Percentiles rank a stretch among this genome's conserved stretches.
Conservation (phyloP, 345 rosid species). For the Brassica napus region Da-Ae NC_063452.1:58941001-58941500, state of each 20-base stretch:
- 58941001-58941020: constrained; percentile 32
- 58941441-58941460: constrained; percentile 80
- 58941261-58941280: neutral
- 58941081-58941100: constrained; percentile 34
- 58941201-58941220: constrained; percentile 94
- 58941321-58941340: constrained; percentile 72
- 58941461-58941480: constrained; percentile 90
- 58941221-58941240: constrained; percentile 83
- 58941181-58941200: constrained; percentile 96
- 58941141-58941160: constrained; percentile 87
- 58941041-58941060: constrained; percentile 19
- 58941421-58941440: constrained; percentile 91
- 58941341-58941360: constrained; percentile 88
- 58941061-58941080: neutral
- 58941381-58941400: constrained; percentile 84
- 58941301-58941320: neutral
- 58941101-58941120: constrained; percentile 42
- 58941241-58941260: constrained; percentile 56
- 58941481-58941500: constrained; percentile 85
- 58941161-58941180: constrained; percentile 93
- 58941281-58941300: neutral
- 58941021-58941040: constrained; percentile 8
- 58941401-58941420: constrained; percentile 90
- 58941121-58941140: constrained; percentile 69
- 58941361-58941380: constrained; percentile 97